phyloP scores from a whole-genome alignment of 23 red algal species.

The Agarophyton chilense region DNA sequence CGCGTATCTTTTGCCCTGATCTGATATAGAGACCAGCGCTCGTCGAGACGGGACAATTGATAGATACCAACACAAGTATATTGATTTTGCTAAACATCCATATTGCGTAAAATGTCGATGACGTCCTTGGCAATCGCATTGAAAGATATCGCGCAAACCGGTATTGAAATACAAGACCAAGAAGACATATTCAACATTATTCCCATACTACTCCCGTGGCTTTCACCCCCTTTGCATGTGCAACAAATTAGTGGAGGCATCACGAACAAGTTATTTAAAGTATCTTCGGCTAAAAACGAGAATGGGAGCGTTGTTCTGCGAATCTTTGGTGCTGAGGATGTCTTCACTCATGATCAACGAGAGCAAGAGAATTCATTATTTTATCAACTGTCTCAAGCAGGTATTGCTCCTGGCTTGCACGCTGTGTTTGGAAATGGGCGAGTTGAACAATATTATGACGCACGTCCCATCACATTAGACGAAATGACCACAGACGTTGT shows the following conservation, averaged over 20 bases:
- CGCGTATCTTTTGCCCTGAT: too few species aligned
- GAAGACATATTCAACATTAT: background rate
- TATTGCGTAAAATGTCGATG: background rate
- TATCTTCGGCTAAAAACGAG: background rate
- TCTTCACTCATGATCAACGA: conserved; percentile 40
- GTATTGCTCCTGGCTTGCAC: conserved; percentile 44
- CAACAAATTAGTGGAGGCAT: background rate
- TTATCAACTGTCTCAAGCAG: conserved; percentile 31
- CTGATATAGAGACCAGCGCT: too few species aligned
- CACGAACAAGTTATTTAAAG: background rate
- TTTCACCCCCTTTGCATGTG: background rate
- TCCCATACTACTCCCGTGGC: background rate
- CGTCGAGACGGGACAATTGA: too few species aligned
- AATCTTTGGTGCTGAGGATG: conserved; percentile 58
- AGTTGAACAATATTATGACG: conserved; percentile 59
- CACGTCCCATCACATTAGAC: conserved; percentile 39
- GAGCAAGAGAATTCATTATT: conserved; percentile 46
- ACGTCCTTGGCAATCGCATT: background rate
- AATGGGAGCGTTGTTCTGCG: conserved; percentile 19
- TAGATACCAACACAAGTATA: too few species aligned
- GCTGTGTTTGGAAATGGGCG: conserved; percentile 67
- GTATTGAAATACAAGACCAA: background rate
- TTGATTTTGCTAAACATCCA: too few species aligned
- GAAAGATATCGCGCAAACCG: background rate
- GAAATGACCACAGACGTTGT: conserved; percentile 57